A percentile compares a stretch with the other conserved stretches of the same genome.
Evolutionary conservation across 306 rosid genomes (phyloP).

Genomic region (Lablab purpureus): DNA sequence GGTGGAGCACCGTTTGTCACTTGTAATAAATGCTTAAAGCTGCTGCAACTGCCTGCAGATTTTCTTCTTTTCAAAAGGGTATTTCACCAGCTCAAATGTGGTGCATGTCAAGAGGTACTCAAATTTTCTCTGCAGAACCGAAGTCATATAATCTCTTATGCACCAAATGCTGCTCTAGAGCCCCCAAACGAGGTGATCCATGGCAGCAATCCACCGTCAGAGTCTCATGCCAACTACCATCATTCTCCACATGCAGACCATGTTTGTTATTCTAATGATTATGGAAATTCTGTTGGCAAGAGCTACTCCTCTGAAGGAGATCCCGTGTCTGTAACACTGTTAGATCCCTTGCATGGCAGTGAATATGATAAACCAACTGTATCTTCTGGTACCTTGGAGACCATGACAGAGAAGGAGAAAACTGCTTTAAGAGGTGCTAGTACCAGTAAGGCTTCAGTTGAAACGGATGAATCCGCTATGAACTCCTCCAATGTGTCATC

Average conservation of each 20-base stretch:
- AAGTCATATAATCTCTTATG: slow-evolving; percentile 65
- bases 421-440: slow-evolving; percentile 49
- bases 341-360: neutral
- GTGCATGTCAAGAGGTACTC: slow-evolving; percentile 83
- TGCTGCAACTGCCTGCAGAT: slow-evolving; percentile 84
- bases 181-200: slow-evolving; percentile 46
- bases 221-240: slow-evolving; percentile 39
- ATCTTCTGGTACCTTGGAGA: slow-evolving; percentile 43
- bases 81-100: slow-evolving; percentile 72
- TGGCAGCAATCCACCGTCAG: slow-evolving; percentile 45
- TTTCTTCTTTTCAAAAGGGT: slow-evolving; percentile 79
- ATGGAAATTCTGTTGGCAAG: slow-evolving; percentile 54
- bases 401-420: slow-evolving; percentile 45
- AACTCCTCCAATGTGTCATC: slow-evolving; percentile 52
- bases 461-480: slow-evolving; percentile 41
- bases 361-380: slow-evolving; percentile 41
- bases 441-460: slow-evolving; percentile 40
- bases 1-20: slow-evolving; percentile 88
- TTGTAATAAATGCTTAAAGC: slow-evolving; percentile 73
- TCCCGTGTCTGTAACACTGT: slow-evolving; percentile 43
- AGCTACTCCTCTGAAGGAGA: slow-evolving; percentile 71
- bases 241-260: slow-evolving; percentile 47
- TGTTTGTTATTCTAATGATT: slow-evolving; percentile 74
- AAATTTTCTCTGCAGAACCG: slow-evolving; percentile 68
- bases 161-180: slow-evolving; percentile 36